phyloP scores from a whole-genome alignment of 495 filamentous ascomycete genomes.

The Daldinia vernicosa region DNA sequence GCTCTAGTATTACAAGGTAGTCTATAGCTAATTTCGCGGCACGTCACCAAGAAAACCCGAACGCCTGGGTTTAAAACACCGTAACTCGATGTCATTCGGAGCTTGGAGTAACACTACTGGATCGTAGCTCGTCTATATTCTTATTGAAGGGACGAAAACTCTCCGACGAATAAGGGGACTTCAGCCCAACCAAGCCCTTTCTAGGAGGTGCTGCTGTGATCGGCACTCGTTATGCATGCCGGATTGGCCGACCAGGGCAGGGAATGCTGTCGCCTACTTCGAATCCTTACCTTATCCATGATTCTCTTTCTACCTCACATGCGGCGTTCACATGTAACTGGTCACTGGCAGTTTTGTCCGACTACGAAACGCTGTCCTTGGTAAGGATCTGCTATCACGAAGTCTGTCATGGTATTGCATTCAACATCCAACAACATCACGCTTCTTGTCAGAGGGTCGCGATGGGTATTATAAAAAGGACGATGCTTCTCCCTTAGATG shows the following conservation, averaged over 20 bases:
- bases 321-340: conserved; percentile 34
- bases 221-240: conserved; percentile 34
- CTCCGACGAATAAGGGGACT: conserved; percentile 18
- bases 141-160: conserved; percentile 24
- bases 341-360: conserved; percentile 14
- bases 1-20: background rate
- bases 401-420: conserved; percentile 20
- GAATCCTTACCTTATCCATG: conserved; percentile 26
- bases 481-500: background rate
- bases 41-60: conserved; percentile 11
- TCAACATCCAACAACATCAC: conserved; percentile 8
- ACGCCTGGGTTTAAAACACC: conserved; percentile 9
- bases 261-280: conserved; percentile 25
- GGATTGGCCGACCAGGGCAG: conserved; percentile 24
- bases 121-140: conserved; percentile 6
- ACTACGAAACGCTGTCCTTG: conserved; percentile 4
- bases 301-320: conserved; percentile 33
- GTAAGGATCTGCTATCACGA: conserved; percentile 37
- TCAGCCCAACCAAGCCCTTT: conserved; percentile 31
- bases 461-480: conserved; percentile 23
- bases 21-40: background rate
- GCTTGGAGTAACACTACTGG: conserved; percentile 17
- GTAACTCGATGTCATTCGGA: conserved; percentile 8
- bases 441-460: conserved; percentile 5
- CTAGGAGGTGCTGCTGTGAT: conserved; percentile 38